phyloP scores from a whole-genome alignment of 192 early-diverging fungal species.

The Tieghemiomyces parasiticus region DNA sequence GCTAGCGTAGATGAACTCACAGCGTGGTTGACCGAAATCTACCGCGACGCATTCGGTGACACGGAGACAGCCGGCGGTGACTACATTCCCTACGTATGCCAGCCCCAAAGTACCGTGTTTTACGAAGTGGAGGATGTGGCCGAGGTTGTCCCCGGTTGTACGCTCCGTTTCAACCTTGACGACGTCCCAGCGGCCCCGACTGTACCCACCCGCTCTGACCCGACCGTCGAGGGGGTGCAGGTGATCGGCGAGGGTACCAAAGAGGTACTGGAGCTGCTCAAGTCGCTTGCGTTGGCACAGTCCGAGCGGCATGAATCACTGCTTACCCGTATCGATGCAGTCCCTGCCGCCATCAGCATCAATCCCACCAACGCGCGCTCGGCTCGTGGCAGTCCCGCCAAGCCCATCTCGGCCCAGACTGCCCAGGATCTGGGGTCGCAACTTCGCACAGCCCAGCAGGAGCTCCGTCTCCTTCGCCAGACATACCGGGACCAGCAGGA shows the following conservation, averaged over 20 bases:
- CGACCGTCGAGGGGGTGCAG: neutral
- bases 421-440: neutral
- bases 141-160: neutral
- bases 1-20: neutral
- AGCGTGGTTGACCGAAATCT: neutral
- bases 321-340: neutral
- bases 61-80: neutral
- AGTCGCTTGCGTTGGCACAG: neutral
- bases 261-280: neutral
- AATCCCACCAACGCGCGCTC: neutral
- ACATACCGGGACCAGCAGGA: neutral
- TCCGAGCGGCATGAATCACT: neutral
- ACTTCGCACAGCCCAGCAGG: neutral
- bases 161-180: neutral
- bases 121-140: constrained; percentile 7
- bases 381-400: neutral
- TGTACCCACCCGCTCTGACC: neutral
- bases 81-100: neutral
- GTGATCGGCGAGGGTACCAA: neutral
- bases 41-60: neutral
- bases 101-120: neutral
- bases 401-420: neutral
- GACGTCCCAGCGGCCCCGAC: neutral
- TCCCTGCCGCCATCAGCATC: neutral
- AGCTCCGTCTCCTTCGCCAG: constrained; percentile 2